These are phyloP conservation scores for Vitis riparia DNA, from an alignment of 164 flowering plant species.

Conservation along the genomic window DNA sequence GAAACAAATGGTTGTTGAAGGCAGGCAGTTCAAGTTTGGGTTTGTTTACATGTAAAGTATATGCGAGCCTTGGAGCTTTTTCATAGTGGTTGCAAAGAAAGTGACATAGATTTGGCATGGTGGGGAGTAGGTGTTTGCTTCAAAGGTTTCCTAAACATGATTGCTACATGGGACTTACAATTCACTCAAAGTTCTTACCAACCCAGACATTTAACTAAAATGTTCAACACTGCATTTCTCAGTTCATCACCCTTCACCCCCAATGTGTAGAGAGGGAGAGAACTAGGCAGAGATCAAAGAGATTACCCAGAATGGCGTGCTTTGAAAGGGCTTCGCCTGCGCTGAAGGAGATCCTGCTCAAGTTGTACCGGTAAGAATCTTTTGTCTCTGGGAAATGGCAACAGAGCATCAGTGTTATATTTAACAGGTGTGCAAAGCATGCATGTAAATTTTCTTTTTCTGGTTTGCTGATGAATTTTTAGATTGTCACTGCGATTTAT, in stretches of 20 bases:
- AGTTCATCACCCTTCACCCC: neutral
- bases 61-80: too few relatives aligned
- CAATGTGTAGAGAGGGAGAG: neutral
- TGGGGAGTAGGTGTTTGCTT: constrained; percentile 31
- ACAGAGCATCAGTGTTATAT: too few relatives aligned
- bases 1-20: too few relatives aligned
- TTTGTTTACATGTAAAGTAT: too few relatives aligned
- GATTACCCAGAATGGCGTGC: constrained; percentile 41
- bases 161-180: constrained; percentile 28
- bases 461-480: too few relatives aligned
- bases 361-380: constrained; percentile 44
- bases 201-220: neutral
- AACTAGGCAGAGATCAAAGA: neutral
- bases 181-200: constrained; percentile 26
- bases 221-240: neutral
- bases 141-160: constrained; percentile 32
- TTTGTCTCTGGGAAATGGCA: too few relatives aligned
- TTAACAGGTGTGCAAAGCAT: too few relatives aligned
- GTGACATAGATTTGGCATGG: too few relatives aligned
- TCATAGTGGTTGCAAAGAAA: too few relatives aligned
- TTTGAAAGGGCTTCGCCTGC: constrained; percentile 36
- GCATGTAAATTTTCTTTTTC: too few relatives aligned
- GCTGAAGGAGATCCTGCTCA: constrained; percentile 63
- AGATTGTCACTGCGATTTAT: neutral
- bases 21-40: too few relatives aligned